Base-by-base conservation (phyloP, 805 yeast genomes). In the Starmerella floricola region DNA sequence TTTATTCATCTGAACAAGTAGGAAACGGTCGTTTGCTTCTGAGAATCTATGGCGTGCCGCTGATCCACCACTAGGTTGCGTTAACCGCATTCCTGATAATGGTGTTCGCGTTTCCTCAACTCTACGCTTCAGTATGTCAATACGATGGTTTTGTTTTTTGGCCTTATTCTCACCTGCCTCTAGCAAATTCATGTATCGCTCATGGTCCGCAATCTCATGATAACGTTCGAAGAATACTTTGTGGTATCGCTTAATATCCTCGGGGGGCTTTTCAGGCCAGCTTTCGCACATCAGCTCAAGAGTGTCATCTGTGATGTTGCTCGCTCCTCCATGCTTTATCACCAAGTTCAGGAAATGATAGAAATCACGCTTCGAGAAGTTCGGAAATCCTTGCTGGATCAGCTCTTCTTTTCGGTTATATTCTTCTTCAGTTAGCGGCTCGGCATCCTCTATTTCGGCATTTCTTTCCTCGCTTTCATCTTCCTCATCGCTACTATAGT, bases 321-420 rank as follows among this genome's bases (percentile, higher is more conserved):
- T 21, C 46, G 79, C 72, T 41, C 95, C 71, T 3, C 98, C 97
- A 58, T 80, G 73, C 57, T 80, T 83, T 12, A 80, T 79, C 53
- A 76, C 70, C 19, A 76, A 66, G 39, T 73, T 74, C 41, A 88
- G 73, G 55, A 86, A 87, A 49, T 80, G 83, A 45, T 77, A 78
- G 58, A 88, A 87, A 54, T 91, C 97, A 41, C 87, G 71, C 62
- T 94, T 73, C 40, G 80, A 74, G 91, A 94, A 87, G 55, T 74
- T 73, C 29, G 73, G 63, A 57, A 73, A 88, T 0, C 96, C 96
- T 52, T 79, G 71, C 8, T 59, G 54, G 36, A 79, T 65, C 34
- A 77, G 73, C 38, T 68, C 71, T 55, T 79, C 80, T 55, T 73
- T 68, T 27, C 61, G 66, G 47, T 74, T 79, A 55, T 84, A 94